phyloP scores from a whole-genome alignment of 208 protist genomes.

The Entamoeba nuttalli region DNA sequence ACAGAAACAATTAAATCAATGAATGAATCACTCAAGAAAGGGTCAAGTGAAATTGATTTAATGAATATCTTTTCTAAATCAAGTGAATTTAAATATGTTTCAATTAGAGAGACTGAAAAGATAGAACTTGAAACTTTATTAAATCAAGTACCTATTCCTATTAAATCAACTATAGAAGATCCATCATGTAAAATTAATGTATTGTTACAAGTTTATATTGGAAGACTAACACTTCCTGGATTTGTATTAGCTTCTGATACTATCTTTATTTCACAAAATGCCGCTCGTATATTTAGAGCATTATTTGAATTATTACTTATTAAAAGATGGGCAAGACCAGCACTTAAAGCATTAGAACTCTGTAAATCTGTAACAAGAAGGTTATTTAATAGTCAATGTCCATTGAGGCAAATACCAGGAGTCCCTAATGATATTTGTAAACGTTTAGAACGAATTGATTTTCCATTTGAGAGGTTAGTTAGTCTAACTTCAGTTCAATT shows the following conservation, averaged over 20 bases:
- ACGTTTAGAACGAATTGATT: slow-evolving; percentile 72
- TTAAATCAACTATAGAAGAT: slow-evolving; percentile 82
- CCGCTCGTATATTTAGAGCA: slow-evolving; percentile 48
- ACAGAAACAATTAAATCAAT: slow-evolving; percentile 76
- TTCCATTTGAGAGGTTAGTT: slow-evolving; percentile 78
- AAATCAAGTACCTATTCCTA: slow-evolving; percentile 82
- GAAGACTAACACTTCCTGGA: slow-evolving; percentile 75
- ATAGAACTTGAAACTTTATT: slow-evolving; percentile 78
- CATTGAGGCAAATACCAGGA: slow-evolving; percentile 46
- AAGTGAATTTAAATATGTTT: slow-evolving; percentile 86
- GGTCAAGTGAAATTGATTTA: neutral
- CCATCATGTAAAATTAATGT: slow-evolving; percentile 89
- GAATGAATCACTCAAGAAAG: slow-evolving; percentile 41
- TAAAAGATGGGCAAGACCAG: slow-evolving; percentile 15
- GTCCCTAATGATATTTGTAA: slow-evolving; percentile 70
- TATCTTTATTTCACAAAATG: slow-evolving; percentile 92
- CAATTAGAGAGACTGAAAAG: slow-evolving; percentile 87
- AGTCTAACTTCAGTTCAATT: slow-evolving; percentile 72
- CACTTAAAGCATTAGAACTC: slow-evolving; percentile 37
- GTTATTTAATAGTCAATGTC: slow-evolving; percentile 80
- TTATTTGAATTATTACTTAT: slow-evolving; percentile 78
- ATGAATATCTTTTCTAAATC: slow-evolving; percentile 65
- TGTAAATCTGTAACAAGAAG: slow-evolving; percentile 80
- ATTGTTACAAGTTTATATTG: slow-evolving; percentile 95
- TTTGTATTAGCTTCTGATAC: slow-evolving; percentile 91